A percentile compares a stretch with the other conserved stretches of the same genome.
phyloP scores from a whole-genome alignment of 306 rosid genomes.

The Prosopis cineraria region DNA sequence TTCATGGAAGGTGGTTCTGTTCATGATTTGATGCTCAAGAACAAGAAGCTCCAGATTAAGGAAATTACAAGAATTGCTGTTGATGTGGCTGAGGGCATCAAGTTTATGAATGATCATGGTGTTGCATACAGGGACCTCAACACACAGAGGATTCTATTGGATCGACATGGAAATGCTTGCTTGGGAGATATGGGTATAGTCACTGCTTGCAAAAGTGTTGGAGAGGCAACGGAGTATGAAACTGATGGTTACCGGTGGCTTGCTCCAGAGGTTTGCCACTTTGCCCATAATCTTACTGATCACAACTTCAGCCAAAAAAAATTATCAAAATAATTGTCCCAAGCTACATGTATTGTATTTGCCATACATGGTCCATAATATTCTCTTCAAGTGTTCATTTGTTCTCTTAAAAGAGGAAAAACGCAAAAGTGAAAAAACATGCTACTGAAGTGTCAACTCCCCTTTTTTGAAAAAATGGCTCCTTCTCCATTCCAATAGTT shows the following conservation, averaged over 20 bases:
- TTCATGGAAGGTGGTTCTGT: conserved; percentile 89
- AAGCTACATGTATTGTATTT: conserved; percentile 12
- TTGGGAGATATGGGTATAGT: conserved; percentile 90
- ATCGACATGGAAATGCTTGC: conserved; percentile 86
- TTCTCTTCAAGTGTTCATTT: not conserved
- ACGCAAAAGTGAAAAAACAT: not conserved
- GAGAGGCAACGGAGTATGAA: conserved; percentile 90
- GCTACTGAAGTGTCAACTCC: conserved; percentile 5
- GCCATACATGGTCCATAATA: conserved; percentile 14
- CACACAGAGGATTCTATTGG: conserved; percentile 77
- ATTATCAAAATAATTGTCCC: conserved; percentile 23
- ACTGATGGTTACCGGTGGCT: conserved; percentile 97
- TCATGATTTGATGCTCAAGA: conserved; percentile 71
- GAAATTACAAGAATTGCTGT: conserved; percentile 75
- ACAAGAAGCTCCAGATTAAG: conserved; percentile 66
- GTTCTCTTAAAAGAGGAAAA: conserved; percentile 17
- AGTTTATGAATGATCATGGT: conserved; percentile 86
- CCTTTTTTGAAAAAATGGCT: conserved; percentile 9
- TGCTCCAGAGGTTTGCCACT: conserved; percentile 89
- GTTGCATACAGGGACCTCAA: conserved; percentile 87
- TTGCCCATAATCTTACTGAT: conserved; percentile 27
- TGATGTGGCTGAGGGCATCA: conserved; percentile 90
- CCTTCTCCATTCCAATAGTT: not conserved
- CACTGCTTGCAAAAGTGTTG: conserved; percentile 78
- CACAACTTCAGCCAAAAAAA: conserved; percentile 25